Base-by-base conservation (phyloP, 2,329 filamentous ascomycete genomes). In the Malbranchea zuffiana region DNA sequence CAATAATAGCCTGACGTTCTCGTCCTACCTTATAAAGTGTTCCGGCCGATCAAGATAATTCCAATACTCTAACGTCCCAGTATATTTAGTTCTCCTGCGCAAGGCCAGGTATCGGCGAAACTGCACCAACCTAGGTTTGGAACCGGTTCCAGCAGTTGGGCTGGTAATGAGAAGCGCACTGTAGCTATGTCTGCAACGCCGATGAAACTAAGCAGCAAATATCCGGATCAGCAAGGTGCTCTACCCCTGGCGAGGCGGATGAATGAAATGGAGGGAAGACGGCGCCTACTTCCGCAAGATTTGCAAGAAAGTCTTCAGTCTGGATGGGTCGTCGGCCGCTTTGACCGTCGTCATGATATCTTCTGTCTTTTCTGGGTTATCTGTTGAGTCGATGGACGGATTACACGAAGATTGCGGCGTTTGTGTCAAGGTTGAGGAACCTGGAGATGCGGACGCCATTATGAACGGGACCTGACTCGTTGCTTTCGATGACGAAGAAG, bases 11-110 rank as follows among this genome's bases (percentile, higher is more conserved):
- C 27, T 13, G 6, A 18, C 24, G 35, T 12, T 4, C 6, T 11
- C 39, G 44, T 46, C 63, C 51, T 48, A 74, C 71, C 69, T 74
- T 45, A 74, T 72, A 56, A 98, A 95, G 32, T 87, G 84, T 60
- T 93, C 92, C 15, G 88, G 88, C 50, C 86, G 76, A 62, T 98
- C 90, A 57, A 98, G 71, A 55, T 98, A 98, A 54, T 92, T 92
- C 90, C 90, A 98, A 66, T 96, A 98, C 67, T 98, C 90, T 76
- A 50, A 36, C 34, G 24, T n/a, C n/a, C n/a, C n/a, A n/a, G 24
- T 8, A 18, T 6, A 7, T 23, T 42, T 12, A 39, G 40, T 17
- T 18, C 23, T 28, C 16, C 32, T 33, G 19, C 7, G 11, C 30
- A 16, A 21, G 13, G 19, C 18, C 18, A 18, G 17, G 18, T 20